Percentiles rank a stretch among this genome's conserved stretches.
Evolutionary conservation across 2,329 filamentous ascomycete genomes (phyloP).

Genomic region (Didymellaceae sp.): DNA sequence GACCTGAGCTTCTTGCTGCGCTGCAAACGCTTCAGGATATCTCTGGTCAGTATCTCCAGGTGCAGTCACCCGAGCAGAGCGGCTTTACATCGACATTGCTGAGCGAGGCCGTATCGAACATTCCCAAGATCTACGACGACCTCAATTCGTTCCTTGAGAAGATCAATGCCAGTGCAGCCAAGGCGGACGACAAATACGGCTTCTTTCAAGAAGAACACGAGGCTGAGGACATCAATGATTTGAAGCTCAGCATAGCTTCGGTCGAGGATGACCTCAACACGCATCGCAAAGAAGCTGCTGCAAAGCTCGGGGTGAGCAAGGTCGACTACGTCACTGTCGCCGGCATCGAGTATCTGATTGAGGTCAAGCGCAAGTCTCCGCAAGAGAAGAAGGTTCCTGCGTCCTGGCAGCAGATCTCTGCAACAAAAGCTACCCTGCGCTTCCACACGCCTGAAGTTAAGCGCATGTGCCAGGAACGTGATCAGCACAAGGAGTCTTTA

Average conservation of each 20-base stretch:
- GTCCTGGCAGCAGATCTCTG: slow-evolving; percentile 92
- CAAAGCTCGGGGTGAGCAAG: slow-evolving; percentile 72
- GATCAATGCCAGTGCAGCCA: slow-evolving; percentile 84
- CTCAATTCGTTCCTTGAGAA: slow-evolving; percentile 79
- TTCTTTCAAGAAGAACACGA: slow-evolving; percentile 91
- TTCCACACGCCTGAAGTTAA: slow-evolving; percentile 95
- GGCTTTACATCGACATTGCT: slow-evolving; percentile 77
- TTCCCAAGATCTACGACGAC: slow-evolving; percentile 77
- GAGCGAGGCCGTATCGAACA: slow-evolving; percentile 71
- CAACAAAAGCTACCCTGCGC: slow-evolving; percentile 88
- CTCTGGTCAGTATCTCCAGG: slow-evolving; percentile 73
- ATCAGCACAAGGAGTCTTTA: slow-evolving; percentile 92
- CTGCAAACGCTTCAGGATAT: slow-evolving; percentile 86
- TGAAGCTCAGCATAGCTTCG: slow-evolving; percentile 91
- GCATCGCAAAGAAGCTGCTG: slow-evolving; percentile 74
- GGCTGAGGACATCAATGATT: slow-evolving; percentile 84
- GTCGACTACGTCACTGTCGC: slow-evolving; percentile 83
- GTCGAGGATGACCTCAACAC: slow-evolving; percentile 88
- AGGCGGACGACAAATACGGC: slow-evolving; percentile 86
- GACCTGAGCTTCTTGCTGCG: slow-evolving; percentile 83
- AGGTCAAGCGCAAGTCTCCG: slow-evolving; percentile 74
- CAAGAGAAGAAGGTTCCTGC: slow-evolving; percentile 88
- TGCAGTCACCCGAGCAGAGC: slow-evolving; percentile 69
- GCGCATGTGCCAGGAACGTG: slow-evolving; percentile 80
- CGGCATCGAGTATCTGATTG: slow-evolving; percentile 93